Evolutionary conservation across 495 filamentous ascomycete genomes (phyloP).

Genomic region (Neurospora africana): DNA sequence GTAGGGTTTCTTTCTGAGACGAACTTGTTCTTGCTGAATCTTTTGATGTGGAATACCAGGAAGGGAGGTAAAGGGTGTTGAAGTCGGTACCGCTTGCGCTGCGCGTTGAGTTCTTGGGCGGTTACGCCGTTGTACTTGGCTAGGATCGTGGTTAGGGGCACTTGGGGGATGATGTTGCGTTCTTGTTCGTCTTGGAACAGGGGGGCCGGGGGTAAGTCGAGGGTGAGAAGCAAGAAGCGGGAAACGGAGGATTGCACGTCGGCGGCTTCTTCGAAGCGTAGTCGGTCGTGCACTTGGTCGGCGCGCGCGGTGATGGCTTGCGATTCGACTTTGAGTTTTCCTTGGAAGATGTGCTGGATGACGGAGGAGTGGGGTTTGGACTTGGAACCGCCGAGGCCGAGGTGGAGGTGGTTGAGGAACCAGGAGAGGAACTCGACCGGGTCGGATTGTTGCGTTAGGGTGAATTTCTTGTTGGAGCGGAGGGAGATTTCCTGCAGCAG

Average conservation of each 20-base stretch:
- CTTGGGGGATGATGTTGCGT: slow-evolving; percentile 92
- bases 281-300: slow-evolving; percentile 64
- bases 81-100: slow-evolving; percentile 78
- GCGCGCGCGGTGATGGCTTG: slow-evolving; percentile 90
- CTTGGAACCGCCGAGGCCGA: slow-evolving; percentile 81
- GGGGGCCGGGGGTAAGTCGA: slow-evolving; percentile 85
- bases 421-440: slow-evolving; percentile 93
- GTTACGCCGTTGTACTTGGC: slow-evolving; percentile 88
- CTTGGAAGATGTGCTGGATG: slow-evolving; percentile 87
- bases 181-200: slow-evolving; percentile 92
- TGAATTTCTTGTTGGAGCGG: slow-evolving; percentile 83
- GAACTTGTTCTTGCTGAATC: slow-evolving; percentile 93
- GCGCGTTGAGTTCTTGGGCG: slow-evolving; percentile 77
- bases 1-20: slow-evolving; percentile 93
- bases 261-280: slow-evolving; percentile 88
- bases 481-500: slow-evolving; percentile 90
- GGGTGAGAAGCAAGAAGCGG: slow-evolving; percentile 79
- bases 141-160: slow-evolving; percentile 79
- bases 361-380: slow-evolving; percentile 73
- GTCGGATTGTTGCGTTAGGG: slow-evolving; percentile 82
- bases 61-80: slow-evolving; percentile 88
- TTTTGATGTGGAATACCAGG: slow-evolving; percentile 91
- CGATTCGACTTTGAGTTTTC: slow-evolving; percentile 79
- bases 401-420: slow-evolving; percentile 93
- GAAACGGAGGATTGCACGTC: slow-evolving; percentile 63